phyloP scores from a whole-genome alignment of 768 basidiomycete species.

The Pulveroboletus sp. region DNA sequence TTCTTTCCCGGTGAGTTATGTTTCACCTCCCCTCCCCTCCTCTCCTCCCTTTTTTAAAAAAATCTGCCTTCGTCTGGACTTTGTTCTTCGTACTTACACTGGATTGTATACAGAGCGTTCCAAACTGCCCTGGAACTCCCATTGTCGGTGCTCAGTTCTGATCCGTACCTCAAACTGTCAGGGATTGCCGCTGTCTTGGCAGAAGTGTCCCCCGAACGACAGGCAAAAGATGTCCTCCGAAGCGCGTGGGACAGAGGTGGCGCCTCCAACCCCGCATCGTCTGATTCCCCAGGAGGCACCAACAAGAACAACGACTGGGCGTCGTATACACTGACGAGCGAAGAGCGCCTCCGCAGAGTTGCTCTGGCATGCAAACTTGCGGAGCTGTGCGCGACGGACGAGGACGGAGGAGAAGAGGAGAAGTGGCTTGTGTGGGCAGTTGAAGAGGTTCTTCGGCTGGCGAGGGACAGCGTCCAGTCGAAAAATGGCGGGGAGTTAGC shows the following conservation, averaged over 20 bases:
- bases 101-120: constrained; percentile 42
- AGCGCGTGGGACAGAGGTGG: constrained; percentile 20
- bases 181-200: constrained; percentile 62
- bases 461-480: constrained; percentile 4
- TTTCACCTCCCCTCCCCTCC: background rate
- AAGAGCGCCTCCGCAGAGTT: constrained; percentile 42
- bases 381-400: constrained; percentile 31
- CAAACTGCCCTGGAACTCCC: constrained; percentile 46
- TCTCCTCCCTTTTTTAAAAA: background rate
- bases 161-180: constrained; percentile 61
- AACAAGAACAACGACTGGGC: constrained; percentile 13
- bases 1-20: constrained; percentile 46
- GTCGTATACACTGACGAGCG: constrained; percentile 25
- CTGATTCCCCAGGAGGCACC: constrained; percentile 1
- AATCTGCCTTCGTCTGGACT: background rate
- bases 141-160: constrained; percentile 29
- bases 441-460: constrained; percentile 37
- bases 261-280: background rate
- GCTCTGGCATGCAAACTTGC: constrained; percentile 44
- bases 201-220: constrained; percentile 37
- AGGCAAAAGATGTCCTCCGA: constrained; percentile 24
- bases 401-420: constrained; percentile 36
- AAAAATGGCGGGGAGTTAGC: background rate
- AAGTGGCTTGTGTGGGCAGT: constrained; percentile 41
- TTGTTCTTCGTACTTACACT: background rate